A percentile compares a stretch with the other conserved stretches of the same genome.
These are phyloP conservation scores for Plantago coronopus DNA, from an alignment of 305 asterid species.

Conservation along the genomic window DNA sequence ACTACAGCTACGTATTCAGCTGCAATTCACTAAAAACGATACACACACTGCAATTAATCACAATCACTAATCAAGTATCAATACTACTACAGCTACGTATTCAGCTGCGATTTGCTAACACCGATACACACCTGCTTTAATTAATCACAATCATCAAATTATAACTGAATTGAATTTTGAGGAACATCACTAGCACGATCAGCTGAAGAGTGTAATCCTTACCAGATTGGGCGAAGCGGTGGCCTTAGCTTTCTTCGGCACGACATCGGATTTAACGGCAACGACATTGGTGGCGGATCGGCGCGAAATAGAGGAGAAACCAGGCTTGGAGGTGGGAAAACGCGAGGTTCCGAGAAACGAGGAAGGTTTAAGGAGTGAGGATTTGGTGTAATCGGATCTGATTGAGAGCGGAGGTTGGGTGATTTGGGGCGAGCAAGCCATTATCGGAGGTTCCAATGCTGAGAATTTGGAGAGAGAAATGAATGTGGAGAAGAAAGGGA, in stretches of 20 bases:
- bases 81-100: no score
- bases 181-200: no score
- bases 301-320: background rate
- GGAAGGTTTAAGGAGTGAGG: background rate
- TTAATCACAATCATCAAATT: no score
- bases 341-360: background rate
- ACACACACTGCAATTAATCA: no score
- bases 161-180: background rate
- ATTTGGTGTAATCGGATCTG: constrained; percentile 51
- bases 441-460: constrained; percentile 4
- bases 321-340: background rate
- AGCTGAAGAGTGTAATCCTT: background rate
- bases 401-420: constrained; percentile 53
- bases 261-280: background rate
- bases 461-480: background rate
- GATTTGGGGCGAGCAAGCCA: constrained; percentile 63
- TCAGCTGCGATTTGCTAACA: no score
- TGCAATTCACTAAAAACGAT: no score
- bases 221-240: background rate
- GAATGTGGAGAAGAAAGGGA: constrained; percentile 9
- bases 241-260: background rate
- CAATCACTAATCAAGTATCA: no score
- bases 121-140: no score
- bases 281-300: background rate
- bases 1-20: no score